Conservation (phyloP, 148 eudicot genomes). For the Cornus kousa region DNA sequence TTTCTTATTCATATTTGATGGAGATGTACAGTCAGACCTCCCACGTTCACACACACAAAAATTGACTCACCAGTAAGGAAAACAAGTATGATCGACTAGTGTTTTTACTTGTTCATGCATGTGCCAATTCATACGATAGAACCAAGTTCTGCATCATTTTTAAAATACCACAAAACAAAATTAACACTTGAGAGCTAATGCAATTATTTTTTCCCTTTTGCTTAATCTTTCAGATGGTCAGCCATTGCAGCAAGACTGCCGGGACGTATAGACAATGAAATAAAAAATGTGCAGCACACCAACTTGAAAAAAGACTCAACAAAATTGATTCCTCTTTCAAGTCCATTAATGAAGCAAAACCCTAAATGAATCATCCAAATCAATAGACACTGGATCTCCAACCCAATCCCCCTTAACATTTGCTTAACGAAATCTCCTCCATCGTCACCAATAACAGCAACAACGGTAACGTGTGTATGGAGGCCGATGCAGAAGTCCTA, state of each 20-base stretch:
- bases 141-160: too few species aligned
- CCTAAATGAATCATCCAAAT: neutral
- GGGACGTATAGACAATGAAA: constrained; percentile 77
- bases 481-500: neutral
- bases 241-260: constrained; percentile 71
- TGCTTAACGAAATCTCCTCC: constrained; percentile 41
- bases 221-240: constrained; percentile 60
- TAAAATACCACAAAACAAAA: too few species aligned
- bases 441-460: constrained; percentile 14
- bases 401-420: constrained; percentile 37
- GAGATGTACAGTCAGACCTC: too few species aligned
- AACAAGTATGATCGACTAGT: too few species aligned
- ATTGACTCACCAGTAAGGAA: too few species aligned
- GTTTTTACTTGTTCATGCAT: too few species aligned
- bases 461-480: constrained; percentile 1
- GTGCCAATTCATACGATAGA: too few species aligned
- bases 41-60: too few species aligned
- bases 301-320: constrained; percentile 59
- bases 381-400: neutral
- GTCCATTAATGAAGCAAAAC: neutral
- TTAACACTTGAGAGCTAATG: too few species aligned
- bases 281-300: constrained; percentile 81
- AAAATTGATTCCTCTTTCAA: neutral
- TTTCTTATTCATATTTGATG: too few species aligned
- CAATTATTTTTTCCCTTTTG: too few species aligned